Evolutionary conservation across 768 basidiomycete species (phyloP), one percentile per base, ranked within the genome.

Genomic region (Leccinum variicolor): DNA sequence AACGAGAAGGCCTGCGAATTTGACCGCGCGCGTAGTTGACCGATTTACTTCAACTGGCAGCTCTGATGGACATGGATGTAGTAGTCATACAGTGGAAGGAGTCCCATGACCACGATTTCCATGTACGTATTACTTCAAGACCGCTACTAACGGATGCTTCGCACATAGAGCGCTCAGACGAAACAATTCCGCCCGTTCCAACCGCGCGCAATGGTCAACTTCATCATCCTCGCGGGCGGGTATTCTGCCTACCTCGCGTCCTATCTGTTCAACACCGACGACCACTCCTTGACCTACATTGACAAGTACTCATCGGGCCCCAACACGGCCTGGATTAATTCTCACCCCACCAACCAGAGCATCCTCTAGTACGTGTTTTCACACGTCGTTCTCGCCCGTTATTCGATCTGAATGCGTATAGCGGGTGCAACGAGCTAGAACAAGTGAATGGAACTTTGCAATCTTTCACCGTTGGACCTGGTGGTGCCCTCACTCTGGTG

Each of bases 191-290:
- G 3, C 6, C 34, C 34, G 3, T 36, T 17, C 14, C 17, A 36
- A 36, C 34, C 6, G 15, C 3, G 7, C 34, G 21, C 57, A 46
- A 89, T 88, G 87, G 86, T 88, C 62, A 78, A 82, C 54, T 83
- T 85, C 65, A 85, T 77, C 4, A 85, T 90, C 59, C 77, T 89
- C 34, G 87, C 87, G 29, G 86, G 87, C 33, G 86, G 86, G 15
- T 88, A 82, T 65, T 69, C 74, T 23, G 70, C 81, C 57, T 85
- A 84, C 62, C 76, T 89, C 54, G 83, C 83, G 2, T 80, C 84
- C 0, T 88, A 87, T 69, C 64, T 82, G 34, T 89, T 89, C 73
- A 79, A 83, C 64, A 71, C 81, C 11, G 74, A 80, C 21, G 72
- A 75, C 19, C 75, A 74, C 15, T 71, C 78, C 6, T 69, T 89